A percentile compares a stretch with the other conserved stretches of the same genome.
Conservation (phyloP, 345 rosid genomes). For the Dovyalis caffra region DNA sequence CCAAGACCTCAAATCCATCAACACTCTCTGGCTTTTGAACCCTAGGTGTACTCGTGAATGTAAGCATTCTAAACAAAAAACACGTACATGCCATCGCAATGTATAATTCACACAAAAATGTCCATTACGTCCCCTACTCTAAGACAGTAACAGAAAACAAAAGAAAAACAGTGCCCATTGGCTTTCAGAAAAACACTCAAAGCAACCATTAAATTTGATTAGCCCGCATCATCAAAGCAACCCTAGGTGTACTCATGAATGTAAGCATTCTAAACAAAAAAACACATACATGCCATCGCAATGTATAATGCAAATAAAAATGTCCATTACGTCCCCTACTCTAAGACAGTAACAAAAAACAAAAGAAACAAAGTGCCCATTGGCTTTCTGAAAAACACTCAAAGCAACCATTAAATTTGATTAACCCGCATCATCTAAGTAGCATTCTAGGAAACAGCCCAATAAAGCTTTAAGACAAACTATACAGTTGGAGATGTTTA, state of each 20-base stretch:
- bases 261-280: no score
- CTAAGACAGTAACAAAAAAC: background rate
- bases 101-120: background rate
- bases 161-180: background rate
- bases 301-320: background rate
- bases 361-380: no score
- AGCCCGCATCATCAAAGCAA: background rate
- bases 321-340: background rate
- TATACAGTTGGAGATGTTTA: background rate
- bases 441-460: background rate
- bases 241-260: no score
- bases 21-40: slow-evolving; percentile 58
- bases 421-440: background rate
- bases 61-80: slow-evolving; percentile 9
- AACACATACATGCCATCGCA: background rate
- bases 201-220: background rate
- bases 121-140: background rate
- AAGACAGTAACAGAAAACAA: background rate
- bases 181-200: background rate
- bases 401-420: background rate
- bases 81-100: background rate
- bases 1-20: slow-evolving; percentile 47
- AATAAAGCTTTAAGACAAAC: background rate
- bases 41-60: slow-evolving; percentile 40
- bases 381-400: background rate